Conservation (phyloP, 2,329 filamentous ascomycete species). For the Diplodia corticola region DNA sequence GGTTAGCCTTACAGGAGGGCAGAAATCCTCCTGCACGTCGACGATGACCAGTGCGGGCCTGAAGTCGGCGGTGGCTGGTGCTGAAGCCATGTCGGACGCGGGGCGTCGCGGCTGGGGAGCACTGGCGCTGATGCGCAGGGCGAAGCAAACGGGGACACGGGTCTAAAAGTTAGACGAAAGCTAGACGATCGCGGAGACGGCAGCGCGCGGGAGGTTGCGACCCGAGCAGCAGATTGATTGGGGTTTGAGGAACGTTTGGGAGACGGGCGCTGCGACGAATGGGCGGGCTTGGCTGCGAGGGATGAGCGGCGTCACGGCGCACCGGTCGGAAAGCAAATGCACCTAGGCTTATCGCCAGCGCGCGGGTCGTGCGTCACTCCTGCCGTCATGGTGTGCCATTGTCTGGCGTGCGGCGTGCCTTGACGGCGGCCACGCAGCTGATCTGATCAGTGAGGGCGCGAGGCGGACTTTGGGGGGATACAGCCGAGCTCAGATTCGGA, state of each 20-base stretch:
- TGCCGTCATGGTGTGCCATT: background rate
- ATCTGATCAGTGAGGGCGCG: background rate
- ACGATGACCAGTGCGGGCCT: conserved; percentile 69
- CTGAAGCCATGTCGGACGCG: background rate
- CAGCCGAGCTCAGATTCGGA: background rate
- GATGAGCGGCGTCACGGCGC: conserved; percentile 1
- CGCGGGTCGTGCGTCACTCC: background rate
- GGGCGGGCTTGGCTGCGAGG: background rate
- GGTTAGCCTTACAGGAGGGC: conserved; percentile 68
- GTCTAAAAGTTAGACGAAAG: background rate
- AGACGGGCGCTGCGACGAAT: background rate
- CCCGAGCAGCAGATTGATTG: background rate
- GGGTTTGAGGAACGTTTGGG: conserved; percentile 12
- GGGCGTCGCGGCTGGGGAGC: background rate
- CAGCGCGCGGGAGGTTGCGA: background rate
- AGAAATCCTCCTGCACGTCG: conserved; percentile 94
- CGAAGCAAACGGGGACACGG: background rate
- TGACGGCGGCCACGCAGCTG: too few relatives aligned
- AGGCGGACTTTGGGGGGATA: background rate
- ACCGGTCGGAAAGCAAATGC: background rate
- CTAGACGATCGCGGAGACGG: background rate
- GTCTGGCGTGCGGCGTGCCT: too few relatives aligned
- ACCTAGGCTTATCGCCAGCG: background rate
- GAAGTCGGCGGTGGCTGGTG: conserved; percentile 31
- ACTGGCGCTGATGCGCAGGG: background rate